These are phyloP conservation scores for Crithidia bombi DNA, from an alignment of 208 protist species.

Conservation along the genomic window DNA sequence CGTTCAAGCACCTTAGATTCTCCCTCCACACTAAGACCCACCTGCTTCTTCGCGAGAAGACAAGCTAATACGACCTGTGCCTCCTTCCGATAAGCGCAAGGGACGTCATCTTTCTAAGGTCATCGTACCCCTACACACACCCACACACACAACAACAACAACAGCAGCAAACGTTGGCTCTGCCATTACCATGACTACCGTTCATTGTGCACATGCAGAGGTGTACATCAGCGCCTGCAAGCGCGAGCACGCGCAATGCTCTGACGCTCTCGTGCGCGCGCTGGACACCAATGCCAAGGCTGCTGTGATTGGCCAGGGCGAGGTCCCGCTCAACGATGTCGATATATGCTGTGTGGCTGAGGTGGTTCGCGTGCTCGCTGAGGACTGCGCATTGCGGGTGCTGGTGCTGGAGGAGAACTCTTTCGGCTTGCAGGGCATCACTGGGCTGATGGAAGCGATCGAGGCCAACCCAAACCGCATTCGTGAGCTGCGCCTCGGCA, in stretches of 20 bases:
- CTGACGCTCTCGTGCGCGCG: slow-evolving; percentile 68
- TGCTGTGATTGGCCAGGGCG: slow-evolving; percentile 50
- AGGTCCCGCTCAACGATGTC: slow-evolving; percentile 68
- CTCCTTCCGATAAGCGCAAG: too few relatives aligned
- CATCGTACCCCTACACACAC: too few relatives aligned
- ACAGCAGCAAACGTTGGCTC: too few relatives aligned
- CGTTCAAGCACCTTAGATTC: too few relatives aligned
- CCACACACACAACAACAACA: too few relatives aligned
- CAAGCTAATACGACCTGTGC: too few relatives aligned
- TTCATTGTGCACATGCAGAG: slow-evolving; percentile 35
- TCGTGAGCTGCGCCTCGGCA: slow-evolving; percentile 82
- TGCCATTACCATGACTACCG: slow-evolving; percentile 8
- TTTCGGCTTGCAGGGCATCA: slow-evolving; percentile 80
- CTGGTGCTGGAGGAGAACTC: slow-evolving; percentile 86
- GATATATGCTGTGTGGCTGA: slow-evolving; percentile 82
- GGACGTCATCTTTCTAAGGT: too few relatives aligned
- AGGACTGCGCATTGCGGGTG: slow-evolving; percentile 53
- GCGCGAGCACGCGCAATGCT: slow-evolving; percentile 65
- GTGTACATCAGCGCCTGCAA: slow-evolving; percentile 78
- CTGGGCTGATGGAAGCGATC: slow-evolving; percentile 79
- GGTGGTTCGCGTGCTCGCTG: slow-evolving; percentile 48
- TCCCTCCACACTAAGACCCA: too few relatives aligned
- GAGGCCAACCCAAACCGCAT: slow-evolving; percentile 79
- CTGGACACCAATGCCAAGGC: slow-evolving; percentile 67
- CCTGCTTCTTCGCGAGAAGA: too few relatives aligned